Conservation (phyloP, 129 eudicot species). For the Oenanthe sinensis region DNA sequence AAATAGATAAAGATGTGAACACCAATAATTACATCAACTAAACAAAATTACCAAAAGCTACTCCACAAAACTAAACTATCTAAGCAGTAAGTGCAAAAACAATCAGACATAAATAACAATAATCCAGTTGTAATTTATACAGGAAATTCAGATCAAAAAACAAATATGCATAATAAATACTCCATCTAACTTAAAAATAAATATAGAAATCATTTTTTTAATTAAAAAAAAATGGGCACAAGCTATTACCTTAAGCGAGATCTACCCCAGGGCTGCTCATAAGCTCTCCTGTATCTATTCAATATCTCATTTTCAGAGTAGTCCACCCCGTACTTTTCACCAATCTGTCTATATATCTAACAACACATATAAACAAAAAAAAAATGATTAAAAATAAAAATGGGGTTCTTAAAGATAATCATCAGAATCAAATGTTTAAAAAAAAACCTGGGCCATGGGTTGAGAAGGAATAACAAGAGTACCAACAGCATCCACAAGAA, state of each 20-base stretch:
- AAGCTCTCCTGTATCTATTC: slow-evolving; percentile 75
- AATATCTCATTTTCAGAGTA: slow-evolving; percentile 73
- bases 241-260: slow-evolving; percentile 76
- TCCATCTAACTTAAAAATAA: not conserved
- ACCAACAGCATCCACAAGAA: slow-evolving; percentile 96
- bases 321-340: slow-evolving; percentile 93
- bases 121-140: not conserved
- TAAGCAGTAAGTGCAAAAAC: no score
- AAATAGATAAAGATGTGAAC: not conserved
- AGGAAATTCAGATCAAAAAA: not conserved
- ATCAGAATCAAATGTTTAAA: not conserved
- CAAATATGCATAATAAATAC: not conserved
- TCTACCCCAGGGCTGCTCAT: slow-evolving; percentile 95
- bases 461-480: slow-evolving; percentile 95
- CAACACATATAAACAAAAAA: not conserved
- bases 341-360: slow-evolving; percentile 81
- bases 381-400: not conserved
- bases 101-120: not conserved
- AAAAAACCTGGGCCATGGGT: slow-evolving; percentile 83
- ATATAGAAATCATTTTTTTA: not conserved
- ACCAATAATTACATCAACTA: not conserved
- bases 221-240: not conserved
- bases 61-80: no score
- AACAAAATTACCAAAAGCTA: not conserved
- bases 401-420: not conserved